Evolutionary conservation across 2,329 filamentous ascomycete species (phyloP).

Genomic region (Cladophialophora psammophila): DNA sequence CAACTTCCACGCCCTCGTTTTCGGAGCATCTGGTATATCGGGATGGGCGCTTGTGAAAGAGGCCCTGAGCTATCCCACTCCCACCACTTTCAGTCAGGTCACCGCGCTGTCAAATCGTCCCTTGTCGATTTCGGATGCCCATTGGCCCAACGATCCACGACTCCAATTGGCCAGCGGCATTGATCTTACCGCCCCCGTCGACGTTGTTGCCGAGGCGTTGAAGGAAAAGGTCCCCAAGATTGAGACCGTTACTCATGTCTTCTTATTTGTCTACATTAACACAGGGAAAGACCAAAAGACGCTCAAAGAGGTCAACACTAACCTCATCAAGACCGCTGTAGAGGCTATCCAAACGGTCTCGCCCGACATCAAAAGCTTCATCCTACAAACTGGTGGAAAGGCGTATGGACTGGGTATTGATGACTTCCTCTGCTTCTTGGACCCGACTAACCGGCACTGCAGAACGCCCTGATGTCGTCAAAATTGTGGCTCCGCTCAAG

Average conservation of each 20-base stretch:
- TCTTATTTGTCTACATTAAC: constrained; percentile 43
- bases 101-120: constrained; percentile 54
- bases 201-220: constrained; percentile 41
- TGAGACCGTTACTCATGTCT: constrained; percentile 51
- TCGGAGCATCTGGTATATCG: constrained; percentile 53
- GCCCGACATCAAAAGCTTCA: constrained; percentile 44
- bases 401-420: constrained; percentile 46
- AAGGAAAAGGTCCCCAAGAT: constrained; percentile 47
- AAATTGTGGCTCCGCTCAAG: constrained; percentile 44
- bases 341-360: constrained; percentile 45
- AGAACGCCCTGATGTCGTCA: constrained; percentile 46
- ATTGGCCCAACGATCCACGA: constrained; percentile 48
- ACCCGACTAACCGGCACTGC: neutral
- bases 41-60: constrained; percentile 55
- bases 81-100: constrained; percentile 47
- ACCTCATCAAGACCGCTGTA: constrained; percentile 49
- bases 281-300: constrained; percentile 38
- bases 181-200: constrained; percentile 43
- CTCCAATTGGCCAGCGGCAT: constrained; percentile 51
- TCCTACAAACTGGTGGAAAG: constrained; percentile 49
- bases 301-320: constrained; percentile 46
- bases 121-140: constrained; percentile 44
- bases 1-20: constrained; percentile 48
- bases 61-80: constrained; percentile 48
- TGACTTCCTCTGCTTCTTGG: too few species aligned